Evolutionary conservation across 352 stramenopile species (phyloP).

Genomic region (Lagenidium giganteum): DNA sequence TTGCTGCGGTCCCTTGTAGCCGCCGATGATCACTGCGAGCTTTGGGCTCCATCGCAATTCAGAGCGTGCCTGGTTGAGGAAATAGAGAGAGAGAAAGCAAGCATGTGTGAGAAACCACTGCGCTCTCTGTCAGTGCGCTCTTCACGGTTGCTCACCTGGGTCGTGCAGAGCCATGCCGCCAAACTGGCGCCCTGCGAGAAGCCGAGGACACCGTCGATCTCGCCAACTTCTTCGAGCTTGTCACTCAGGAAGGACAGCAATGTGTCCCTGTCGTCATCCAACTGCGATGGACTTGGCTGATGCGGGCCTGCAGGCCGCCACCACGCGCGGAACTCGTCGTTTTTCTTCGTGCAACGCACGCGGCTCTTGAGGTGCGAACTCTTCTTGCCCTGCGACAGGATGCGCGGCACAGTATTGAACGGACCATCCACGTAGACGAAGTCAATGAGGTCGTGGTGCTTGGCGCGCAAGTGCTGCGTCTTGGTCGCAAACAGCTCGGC

Average conservation of each 20-base stretch:
- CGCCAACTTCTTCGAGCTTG: slow-evolving; percentile 48
- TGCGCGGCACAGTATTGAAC: slow-evolving; percentile 66
- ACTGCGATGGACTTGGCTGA: slow-evolving; percentile 32
- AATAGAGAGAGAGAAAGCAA: not conserved
- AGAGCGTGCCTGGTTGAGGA: slow-evolving; percentile 21
- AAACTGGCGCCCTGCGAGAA: slow-evolving; percentile 81
- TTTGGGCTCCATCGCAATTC: slow-evolving; percentile 70
- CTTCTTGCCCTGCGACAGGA: slow-evolving; percentile 43
- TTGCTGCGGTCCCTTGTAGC: slow-evolving; percentile 60
- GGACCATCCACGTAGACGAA: slow-evolving; percentile 72
- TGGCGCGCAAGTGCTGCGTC: slow-evolving; percentile 47
- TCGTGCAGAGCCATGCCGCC: slow-evolving; percentile 75
- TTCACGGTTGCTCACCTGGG: slow-evolving; percentile 27
- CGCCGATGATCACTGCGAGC: slow-evolving; percentile 66
- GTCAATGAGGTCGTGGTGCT: slow-evolving; percentile 33
- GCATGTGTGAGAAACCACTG: not conserved
- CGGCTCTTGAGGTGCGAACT: slow-evolving; percentile 12
- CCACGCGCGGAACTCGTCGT: slow-evolving; percentile 68
- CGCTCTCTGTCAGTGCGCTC: not conserved
- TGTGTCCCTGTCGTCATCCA: slow-evolving; percentile 47
- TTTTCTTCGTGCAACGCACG: slow-evolving; percentile 44
- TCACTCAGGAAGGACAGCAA: slow-evolving; percentile 52
- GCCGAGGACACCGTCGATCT: slow-evolving; percentile 73
- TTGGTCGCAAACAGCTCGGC: slow-evolving; percentile 57
- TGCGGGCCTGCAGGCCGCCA: slow-evolving; percentile 52